These are phyloP conservation scores for Diaporthe velutina DNA, from an alignment of 2,329 filamentous ascomycete genomes.

Conservation along the genomic window DNA sequence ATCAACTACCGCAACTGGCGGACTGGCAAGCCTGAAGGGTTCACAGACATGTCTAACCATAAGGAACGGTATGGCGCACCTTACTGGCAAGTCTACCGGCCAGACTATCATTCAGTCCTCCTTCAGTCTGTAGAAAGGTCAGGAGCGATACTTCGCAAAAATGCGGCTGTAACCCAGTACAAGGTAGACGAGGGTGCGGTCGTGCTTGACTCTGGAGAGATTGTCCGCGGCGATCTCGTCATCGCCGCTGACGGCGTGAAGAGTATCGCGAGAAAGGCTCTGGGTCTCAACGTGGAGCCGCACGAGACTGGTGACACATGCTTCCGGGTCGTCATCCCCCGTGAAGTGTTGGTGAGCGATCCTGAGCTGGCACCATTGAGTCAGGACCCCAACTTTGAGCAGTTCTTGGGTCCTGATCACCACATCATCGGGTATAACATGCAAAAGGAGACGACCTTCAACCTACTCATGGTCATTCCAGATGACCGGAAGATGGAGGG, in stretches of 20 bases:
- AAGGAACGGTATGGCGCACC: constrained; percentile 25
- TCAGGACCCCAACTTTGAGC: constrained; percentile 38
- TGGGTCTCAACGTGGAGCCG: constrained; percentile 36
- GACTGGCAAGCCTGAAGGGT: constrained; percentile 32
- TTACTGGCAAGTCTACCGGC: constrained; percentile 39
- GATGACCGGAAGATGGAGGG: constrained; percentile 38
- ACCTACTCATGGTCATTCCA: constrained; percentile 38
- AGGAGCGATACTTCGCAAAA: constrained; percentile 32
- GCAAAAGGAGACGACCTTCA: constrained; percentile 37
- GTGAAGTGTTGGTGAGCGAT: constrained; percentile 11
- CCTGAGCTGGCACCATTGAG: constrained; percentile 34
- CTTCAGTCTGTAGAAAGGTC: constrained; percentile 23
- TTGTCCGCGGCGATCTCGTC: constrained; percentile 32
- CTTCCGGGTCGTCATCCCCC: constrained; percentile 35
- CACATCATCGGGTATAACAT: constrained; percentile 40
- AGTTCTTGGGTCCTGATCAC: constrained; percentile 37
- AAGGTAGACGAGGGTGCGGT: constrained; percentile 29
- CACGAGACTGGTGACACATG: constrained; percentile 38
- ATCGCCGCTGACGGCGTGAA: constrained; percentile 36
- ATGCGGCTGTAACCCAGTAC: constrained; percentile 21
- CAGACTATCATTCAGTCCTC: constrained; percentile 37
- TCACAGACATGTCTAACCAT: constrained; percentile 32
- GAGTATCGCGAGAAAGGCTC: constrained; percentile 30
- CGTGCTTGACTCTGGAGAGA: constrained; percentile 34
- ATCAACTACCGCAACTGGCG: constrained; percentile 38